These are phyloP conservation scores for Gleditsia sinensis DNA, from an alignment of 306 rosid genomes.

Conservation along the genomic window DNA sequence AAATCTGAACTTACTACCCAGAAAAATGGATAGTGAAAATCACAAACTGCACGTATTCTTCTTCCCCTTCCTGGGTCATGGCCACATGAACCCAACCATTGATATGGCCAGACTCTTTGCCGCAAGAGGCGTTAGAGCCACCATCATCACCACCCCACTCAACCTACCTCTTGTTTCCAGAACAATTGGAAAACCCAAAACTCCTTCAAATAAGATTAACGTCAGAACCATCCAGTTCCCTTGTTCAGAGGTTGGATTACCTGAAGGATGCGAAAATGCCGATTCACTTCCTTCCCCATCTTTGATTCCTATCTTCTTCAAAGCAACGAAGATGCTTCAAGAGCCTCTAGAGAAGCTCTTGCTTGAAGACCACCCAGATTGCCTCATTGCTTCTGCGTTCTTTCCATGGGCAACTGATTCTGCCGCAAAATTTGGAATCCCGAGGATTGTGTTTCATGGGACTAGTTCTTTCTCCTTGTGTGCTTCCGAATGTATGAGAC, in stretches of 20 bases:
- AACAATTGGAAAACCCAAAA: neutral
- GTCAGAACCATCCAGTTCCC: constrained; percentile 40
- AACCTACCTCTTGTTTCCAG: neutral
- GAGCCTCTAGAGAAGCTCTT: constrained; percentile 44
- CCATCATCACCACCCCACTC: neutral
- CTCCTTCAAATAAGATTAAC: neutral
- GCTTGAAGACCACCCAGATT: constrained; percentile 38
- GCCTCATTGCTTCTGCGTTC: constrained; percentile 49
- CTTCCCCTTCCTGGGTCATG: neutral
- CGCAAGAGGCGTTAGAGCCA: neutral
- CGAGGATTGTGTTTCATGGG: constrained; percentile 59
- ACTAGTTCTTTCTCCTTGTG: constrained; percentile 48
- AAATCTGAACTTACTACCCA: neutral
- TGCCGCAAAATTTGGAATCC: constrained; percentile 51
- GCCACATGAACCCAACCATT: neutral
- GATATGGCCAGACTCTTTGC: neutral
- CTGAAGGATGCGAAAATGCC: constrained; percentile 50
- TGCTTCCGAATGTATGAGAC: constrained; percentile 25
- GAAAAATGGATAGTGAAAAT: neutral
- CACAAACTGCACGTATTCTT: neutral
- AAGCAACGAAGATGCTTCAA: constrained; percentile 34
- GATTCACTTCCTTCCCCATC: constrained; percentile 16
- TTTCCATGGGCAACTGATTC: constrained; percentile 59
- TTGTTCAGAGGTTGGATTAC: constrained; percentile 37
- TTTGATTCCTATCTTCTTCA: constrained; percentile 19